Conservation (phyloP, 2,329 filamentous ascomycete species). For the Blastomyces silverae region DNA sequence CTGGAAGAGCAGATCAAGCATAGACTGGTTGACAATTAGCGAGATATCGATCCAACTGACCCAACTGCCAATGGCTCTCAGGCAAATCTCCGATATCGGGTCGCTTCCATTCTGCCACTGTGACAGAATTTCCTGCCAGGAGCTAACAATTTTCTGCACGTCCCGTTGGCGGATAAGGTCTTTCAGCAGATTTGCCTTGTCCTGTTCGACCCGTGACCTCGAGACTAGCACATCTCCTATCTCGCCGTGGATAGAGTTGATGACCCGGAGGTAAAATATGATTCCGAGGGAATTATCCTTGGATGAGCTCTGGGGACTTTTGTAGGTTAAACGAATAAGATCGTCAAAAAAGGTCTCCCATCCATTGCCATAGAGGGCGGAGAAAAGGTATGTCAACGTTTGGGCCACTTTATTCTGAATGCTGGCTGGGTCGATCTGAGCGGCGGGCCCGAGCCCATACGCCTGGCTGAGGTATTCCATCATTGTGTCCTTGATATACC, state of each 20-base stretch:
- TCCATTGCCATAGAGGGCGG: constrained; percentile 71
- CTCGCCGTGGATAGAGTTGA: constrained; percentile 90
- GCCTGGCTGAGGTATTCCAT: constrained; percentile 71
- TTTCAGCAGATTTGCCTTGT: constrained; percentile 82
- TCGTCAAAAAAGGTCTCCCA: constrained; percentile 93
- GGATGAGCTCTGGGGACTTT: constrained; percentile 49
- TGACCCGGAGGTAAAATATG: constrained; percentile 78
- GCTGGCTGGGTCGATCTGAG: constrained; percentile 60
- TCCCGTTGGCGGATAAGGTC: constrained; percentile 82
- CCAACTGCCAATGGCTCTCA: constrained; percentile 93
- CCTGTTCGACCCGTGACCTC: constrained; percentile 69
- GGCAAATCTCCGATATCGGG: constrained; percentile 72
- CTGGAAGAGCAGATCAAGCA: constrained; percentile 77
- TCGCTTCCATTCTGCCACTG: constrained; percentile 68
- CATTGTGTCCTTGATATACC: constrained; percentile 71
- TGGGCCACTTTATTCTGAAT: constrained; percentile 98
- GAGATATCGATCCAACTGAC: constrained; percentile 98
- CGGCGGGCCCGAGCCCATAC: constrained; percentile 55
- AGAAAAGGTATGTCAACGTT: constrained; percentile 89
- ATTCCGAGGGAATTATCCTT: constrained; percentile 69
- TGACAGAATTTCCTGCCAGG: constrained; percentile 85
- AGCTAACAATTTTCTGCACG: constrained; percentile 76
- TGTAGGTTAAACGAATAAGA: constrained; percentile 66
- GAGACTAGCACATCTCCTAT: constrained; percentile 88
- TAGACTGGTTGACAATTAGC: constrained; percentile 80